Base-by-base conservation (phyloP, 495 filamentous ascomycete species). In the Penicillium samsonianum region DNA sequence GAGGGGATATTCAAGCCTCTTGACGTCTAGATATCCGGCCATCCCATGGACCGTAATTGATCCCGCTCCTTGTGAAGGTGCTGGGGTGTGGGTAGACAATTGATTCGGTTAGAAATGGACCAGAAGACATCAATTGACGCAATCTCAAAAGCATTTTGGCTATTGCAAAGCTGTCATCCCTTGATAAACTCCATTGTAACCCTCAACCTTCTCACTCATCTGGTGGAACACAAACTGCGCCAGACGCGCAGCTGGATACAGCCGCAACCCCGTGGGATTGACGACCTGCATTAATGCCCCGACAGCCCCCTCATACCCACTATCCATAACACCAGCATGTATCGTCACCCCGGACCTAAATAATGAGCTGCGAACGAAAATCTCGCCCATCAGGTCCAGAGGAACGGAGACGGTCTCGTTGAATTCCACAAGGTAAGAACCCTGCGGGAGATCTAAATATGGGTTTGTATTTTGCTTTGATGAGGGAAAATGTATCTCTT, bases 281-380 rank as follows among this genome's bases (percentile, higher is more conserved):
- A 50, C 58, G 0, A 80, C 73, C 16, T 76, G 61, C 57, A 81
- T 55, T 52, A 81, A 52, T 19, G 73, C 73, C 2, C 78, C 78
- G 35, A 81, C 46, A 1, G 69, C 77, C 12, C 78, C 78, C 41
- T 75, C 58, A 61, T 79, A 81, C n/a, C 77, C 78, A 45, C 65
- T 68, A 59, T 80, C 78, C 30, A 80, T 60, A 26, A 80, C 78
- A 0, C 78, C 78, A 2, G 77, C 72, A 8, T 57, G 53, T 33
- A 81, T 57, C 4, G 38, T 43, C 2, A 68, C 72, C 1, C 78
- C 73, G 7, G 73, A 79, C 12, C 74, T 60, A 60, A 65, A 80
- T 3, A 79, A 60, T 20, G 76, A 77, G 1, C 64, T 71, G 40
- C 77, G 57, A 2, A 65, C 61, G 22, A 75, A 80, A 0, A 80